Evolutionary conservation across 1,139 yeast genomes (phyloP).

Genomic region (Candida dubliniensis): DNA sequence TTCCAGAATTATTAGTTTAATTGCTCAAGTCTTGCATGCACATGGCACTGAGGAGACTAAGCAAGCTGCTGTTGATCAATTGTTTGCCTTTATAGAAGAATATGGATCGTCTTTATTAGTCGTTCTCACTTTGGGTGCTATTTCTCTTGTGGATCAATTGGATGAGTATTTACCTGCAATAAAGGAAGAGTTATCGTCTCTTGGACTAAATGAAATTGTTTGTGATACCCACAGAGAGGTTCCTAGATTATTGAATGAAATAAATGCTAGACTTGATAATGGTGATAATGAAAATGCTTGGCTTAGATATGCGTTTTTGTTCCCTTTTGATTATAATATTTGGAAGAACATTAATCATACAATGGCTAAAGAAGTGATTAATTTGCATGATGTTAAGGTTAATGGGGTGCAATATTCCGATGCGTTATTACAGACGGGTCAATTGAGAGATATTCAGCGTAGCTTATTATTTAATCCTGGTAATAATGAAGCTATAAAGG

Average conservation of each 20-base stretch:
- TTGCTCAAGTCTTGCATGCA: constrained; percentile 79
- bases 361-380: constrained; percentile 49
- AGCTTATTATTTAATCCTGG: constrained; percentile 42
- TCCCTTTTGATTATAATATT: constrained; percentile 66
- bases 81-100: constrained; percentile 60
- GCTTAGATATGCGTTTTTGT: constrained; percentile 70
- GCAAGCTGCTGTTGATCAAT: constrained; percentile 76
- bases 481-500: constrained; percentile 13
- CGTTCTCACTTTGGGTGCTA: constrained; percentile 76
- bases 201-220: constrained; percentile 49
- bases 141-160: constrained; percentile 65
- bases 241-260: constrained; percentile 59
- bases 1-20: constrained; percentile 61
- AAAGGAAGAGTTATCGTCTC: constrained; percentile 59
- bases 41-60: constrained; percentile 70
- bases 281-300: constrained; percentile 38
- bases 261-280: constrained; percentile 35
- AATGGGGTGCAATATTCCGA: constrained; percentile 53
- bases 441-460: constrained; percentile 59
- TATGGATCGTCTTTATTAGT: constrained; percentile 66
- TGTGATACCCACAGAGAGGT: constrained; percentile 54
- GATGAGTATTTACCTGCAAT: constrained; percentile 64
- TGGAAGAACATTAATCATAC: constrained; percentile 64
- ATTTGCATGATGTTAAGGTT: constrained; percentile 50
- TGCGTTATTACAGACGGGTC: constrained; percentile 47